Base-by-base conservation (phyloP, 352 stramenopile species). In the Phytophthora gonapodyides region DNA sequence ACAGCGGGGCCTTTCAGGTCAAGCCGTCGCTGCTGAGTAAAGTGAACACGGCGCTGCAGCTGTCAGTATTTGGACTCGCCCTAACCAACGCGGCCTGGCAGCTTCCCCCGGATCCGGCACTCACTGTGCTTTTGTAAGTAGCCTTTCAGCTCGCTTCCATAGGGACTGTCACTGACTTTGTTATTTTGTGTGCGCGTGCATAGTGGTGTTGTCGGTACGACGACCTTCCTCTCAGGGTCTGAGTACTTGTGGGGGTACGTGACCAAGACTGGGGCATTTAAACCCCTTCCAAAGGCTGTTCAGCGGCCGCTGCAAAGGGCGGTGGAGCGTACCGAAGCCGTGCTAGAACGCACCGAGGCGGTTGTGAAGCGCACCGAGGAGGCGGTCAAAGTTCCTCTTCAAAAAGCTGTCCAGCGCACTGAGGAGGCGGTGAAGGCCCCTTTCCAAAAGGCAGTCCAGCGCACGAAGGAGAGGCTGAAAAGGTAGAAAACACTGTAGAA, bases 231-330 rank as follows among this genome's bases (percentile, higher is more conserved):
- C 30, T 93, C 84, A 7, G 84, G 84, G 42, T 88, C 70, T 6
- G 80, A 90, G 62, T 93, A 93, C 61, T 71, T 88, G 17, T 89
- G 79, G 51, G 78, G 80, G 59, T 92, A 92, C 50, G 67, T 88
- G 41, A 84, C 86, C 50, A 78, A 84, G 57, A 91, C 82, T 0
- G 82, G 78, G 5, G 82, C 78, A 11, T 91, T 91, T 52, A 81
- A 69, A 45, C 79, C 82, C 5, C 59, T 91, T 6, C 64, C 73
- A 30, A 80, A 79, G 64, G 35, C 51, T 31, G 63, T 73, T 15
- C 57, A 65, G 24, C 38, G 35, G 16, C 63, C 67, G 46, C 31
- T 73, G 35, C 44, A 59, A 9, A 73, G 69, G 38, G 71, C 57
- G 9, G 67, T 76, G 10, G 58, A 79, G 42, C 62, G 55, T 15